phyloP scores from a whole-genome alignment of 176 grass and related monocot species.

The Puya raimondii region DNA sequence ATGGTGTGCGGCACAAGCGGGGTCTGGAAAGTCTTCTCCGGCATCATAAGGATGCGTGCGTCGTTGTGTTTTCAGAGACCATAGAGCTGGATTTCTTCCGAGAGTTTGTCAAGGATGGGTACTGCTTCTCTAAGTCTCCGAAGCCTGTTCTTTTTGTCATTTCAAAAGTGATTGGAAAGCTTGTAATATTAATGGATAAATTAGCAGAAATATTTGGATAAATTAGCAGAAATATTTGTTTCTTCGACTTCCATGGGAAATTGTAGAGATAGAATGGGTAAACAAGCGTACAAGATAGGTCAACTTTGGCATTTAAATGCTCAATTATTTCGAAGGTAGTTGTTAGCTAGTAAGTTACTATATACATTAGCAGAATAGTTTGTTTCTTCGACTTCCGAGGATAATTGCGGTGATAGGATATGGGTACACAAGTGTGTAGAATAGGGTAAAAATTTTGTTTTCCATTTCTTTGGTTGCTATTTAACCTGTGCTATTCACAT shows the following conservation, averaged over 20 bases:
- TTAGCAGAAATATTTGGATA: background rate
- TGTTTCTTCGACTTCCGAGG: too few species aligned
- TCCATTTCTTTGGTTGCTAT: too few species aligned
- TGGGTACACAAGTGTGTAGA: too few species aligned
- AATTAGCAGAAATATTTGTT: background rate
- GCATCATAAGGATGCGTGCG: conserved; percentile 63
- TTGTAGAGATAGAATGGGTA: too few species aligned
- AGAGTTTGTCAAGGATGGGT: conserved; percentile 76
- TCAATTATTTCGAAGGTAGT: too few species aligned
- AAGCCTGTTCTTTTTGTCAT: background rate
- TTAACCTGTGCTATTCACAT: too few species aligned
- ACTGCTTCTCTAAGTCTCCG: conserved; percentile 18
- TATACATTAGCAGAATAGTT: too few species aligned
- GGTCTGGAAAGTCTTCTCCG: conserved; percentile 79
- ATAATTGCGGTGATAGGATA: too few species aligned
- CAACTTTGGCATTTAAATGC: too few species aligned
- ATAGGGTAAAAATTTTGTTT: too few species aligned
- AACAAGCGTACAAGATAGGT: background rate
- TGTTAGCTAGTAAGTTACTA: too few species aligned
- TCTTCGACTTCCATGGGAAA: background rate
- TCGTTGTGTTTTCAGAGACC: conserved; percentile 66
- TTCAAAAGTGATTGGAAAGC: background rate
- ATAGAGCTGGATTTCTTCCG: conserved; percentile 74
- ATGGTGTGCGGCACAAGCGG: conserved; percentile 57
- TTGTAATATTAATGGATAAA: background rate